phyloP scores from a whole-genome alignment of 2,329 filamentous ascomycete genomes.

The Alternaria sp. region DNA sequence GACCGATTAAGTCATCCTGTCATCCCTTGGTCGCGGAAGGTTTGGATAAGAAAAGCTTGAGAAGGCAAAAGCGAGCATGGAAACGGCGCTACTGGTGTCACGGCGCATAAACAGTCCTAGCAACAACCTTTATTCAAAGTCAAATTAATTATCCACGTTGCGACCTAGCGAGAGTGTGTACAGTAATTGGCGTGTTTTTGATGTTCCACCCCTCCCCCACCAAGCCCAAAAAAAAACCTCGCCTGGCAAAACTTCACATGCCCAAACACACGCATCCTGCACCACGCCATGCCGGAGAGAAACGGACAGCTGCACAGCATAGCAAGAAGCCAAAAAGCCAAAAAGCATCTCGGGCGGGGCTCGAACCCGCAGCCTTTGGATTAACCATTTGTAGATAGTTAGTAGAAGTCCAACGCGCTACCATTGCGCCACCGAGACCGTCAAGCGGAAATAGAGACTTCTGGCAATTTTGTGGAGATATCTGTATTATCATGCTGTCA shows the following conservation, averaged over 20 bases:
- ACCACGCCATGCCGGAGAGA: too few species aligned
- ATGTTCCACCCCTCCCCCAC: background rate
- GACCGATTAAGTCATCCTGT: conserved; percentile 40
- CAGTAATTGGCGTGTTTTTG: background rate
- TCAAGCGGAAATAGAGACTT: conserved; percentile 34
- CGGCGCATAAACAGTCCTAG: background rate
- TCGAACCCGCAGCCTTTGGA: conserved; percentile 49
- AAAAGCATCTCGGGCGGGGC: conserved; percentile 46
- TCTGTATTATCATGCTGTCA: too few species aligned
- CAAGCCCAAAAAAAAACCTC: background rate
- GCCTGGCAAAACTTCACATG: background rate
- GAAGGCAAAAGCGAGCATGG: conserved; percentile 1
- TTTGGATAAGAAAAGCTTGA: background rate
- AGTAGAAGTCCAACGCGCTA: conserved; percentile 48
- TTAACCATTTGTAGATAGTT: conserved; percentile 12
- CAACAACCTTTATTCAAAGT: background rate
- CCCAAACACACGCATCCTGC: too few species aligned
- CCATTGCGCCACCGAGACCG: conserved; percentile 47
- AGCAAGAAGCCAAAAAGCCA: conserved; percentile 4
- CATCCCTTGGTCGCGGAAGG: too few species aligned
- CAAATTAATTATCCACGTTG: background rate
- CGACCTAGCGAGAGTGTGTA: background rate
- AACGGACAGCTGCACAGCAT: too few species aligned
- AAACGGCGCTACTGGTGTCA: conserved; percentile 7
- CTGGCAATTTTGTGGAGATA: conserved; percentile 9